A percentile compares a stretch with the other conserved stretches of the same genome.
phyloP scores from a whole-genome alignment of 1,139 yeast genomes.

The Spathaspora sp. region DNA sequence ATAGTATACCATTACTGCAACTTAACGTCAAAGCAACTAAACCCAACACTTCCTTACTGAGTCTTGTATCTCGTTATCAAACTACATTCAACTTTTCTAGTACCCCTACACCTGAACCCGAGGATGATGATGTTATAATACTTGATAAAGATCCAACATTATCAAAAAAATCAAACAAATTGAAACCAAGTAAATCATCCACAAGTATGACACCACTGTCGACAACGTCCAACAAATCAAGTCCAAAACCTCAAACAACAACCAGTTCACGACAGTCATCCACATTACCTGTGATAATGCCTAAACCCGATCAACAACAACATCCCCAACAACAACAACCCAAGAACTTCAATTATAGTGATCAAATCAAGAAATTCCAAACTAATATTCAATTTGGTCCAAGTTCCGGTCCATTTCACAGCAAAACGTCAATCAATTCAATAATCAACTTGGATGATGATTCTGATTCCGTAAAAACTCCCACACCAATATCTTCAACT shows the following conservation, averaged over 20 bases:
- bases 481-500: constrained; percentile 8
- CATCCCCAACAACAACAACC: constrained; percentile 1
- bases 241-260: constrained; percentile 3
- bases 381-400: constrained; percentile 26
- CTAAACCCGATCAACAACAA: constrained; percentile 13
- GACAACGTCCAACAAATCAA: neutral
- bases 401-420: constrained; percentile 13
- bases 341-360: constrained; percentile 13
- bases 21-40: constrained; percentile 1
- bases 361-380: constrained; percentile 32
- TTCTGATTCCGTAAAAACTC: constrained; percentile 11
- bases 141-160: constrained; percentile 14
- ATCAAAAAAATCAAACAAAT: constrained; percentile 4
- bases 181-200: constrained; percentile 4
- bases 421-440: constrained; percentile 38
- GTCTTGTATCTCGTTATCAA: constrained; percentile 24
- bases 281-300: constrained; percentile 13
- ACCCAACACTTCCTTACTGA: constrained; percentile 13
- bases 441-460: constrained; percentile 38
- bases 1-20: constrained; percentile 2
- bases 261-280: constrained; percentile 8
- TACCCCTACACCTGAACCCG: constrained; percentile 6
- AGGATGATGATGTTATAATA: constrained; percentile 16
- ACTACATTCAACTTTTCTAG: constrained; percentile 20
- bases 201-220: neutral